Conservation (phyloP, 2,329 filamentous ascomycete species). For the Tolypocladium ovalisporum region DNA sequence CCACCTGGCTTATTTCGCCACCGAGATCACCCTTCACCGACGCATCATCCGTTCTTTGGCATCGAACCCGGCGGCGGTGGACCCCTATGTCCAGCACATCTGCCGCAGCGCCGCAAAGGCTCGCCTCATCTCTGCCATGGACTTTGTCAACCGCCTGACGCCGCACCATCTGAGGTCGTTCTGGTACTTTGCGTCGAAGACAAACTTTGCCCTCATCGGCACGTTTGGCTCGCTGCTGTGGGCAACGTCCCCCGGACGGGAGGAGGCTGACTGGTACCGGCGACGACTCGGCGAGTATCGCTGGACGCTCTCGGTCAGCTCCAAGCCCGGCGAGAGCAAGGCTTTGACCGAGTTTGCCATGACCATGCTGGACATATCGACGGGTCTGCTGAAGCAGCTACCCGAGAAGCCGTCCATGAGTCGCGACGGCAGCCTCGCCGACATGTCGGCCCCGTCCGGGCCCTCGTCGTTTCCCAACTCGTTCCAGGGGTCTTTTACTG, state of each 20-base stretch:
- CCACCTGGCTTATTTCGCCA: conserved; percentile 86
- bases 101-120: conserved; percentile 91
- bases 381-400: conserved; percentile 55
- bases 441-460: conserved; percentile 27
- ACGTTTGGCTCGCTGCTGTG: conserved; percentile 86
- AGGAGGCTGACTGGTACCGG: conserved; percentile 90
- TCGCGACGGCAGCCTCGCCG: conserved; percentile 37
- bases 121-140: conserved; percentile 88
- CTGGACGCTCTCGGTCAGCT: conserved; percentile 85
- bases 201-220: conserved; percentile 89
- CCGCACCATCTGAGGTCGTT: conserved; percentile 80
- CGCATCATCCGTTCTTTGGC: conserved; percentile 76
- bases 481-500: conserved; percentile 20
- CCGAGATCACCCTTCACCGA: conserved; percentile 85
- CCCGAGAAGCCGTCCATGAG: conserved; percentile 61
- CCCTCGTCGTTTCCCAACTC: conserved; percentile 12
- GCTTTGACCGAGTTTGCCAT: conserved; percentile 61
- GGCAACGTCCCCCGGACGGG: conserved; percentile 75
- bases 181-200: conserved; percentile 83
- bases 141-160: conserved; percentile 88
- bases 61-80: conserved; percentile 33
- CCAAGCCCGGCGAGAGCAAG: conserved; percentile 52
- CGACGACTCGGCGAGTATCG: conserved; percentile 77
- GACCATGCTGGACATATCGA: conserved; percentile 65
- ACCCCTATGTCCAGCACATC: conserved; percentile 80